Conservation (phyloP, 2,329 filamentous ascomycete species). For the Phaeosphaeria sp. region DNA sequence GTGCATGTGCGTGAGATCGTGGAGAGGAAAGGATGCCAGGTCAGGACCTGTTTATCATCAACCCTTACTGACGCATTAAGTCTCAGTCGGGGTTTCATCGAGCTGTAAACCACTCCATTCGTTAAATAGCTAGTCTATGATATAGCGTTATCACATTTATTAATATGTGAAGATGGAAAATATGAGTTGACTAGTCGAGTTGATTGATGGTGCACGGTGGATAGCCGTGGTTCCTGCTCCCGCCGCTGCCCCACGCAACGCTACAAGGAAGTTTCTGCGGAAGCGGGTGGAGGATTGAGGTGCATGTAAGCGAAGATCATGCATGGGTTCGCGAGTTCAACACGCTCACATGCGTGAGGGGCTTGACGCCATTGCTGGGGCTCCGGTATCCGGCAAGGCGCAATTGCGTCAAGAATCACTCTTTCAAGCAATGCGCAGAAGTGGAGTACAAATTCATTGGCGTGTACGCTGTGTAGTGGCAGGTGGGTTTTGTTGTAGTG, state of each 20-base stretch:
- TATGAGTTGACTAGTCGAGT: too few relatives aligned
- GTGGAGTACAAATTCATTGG: neutral
- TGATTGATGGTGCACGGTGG: too few relatives aligned
- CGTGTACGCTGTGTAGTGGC: neutral
- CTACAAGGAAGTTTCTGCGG: slow-evolving; percentile 10
- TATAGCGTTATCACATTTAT: too few relatives aligned
- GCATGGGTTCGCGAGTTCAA: slow-evolving; percentile 1
- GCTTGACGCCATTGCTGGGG: slow-evolving; percentile 14
- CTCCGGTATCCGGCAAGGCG: neutral
- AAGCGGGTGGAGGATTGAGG: neutral
- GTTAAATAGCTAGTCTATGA: too few relatives aligned
- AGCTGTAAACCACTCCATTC: too few relatives aligned
- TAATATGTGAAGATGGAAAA: too few relatives aligned
- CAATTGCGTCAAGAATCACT: neutral
- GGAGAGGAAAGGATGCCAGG: too few relatives aligned
- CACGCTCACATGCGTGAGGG: neutral
- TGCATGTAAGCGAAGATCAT: slow-evolving; percentile 15
- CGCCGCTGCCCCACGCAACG: slow-evolving; percentile 2
- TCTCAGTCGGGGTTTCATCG: too few relatives aligned
- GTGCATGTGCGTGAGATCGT: neutral
- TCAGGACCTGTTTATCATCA: too few relatives aligned
- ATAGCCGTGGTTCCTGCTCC: neutral
- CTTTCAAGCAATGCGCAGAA: neutral
- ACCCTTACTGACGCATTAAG: too few relatives aligned
- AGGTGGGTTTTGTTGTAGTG: neutral